A percentile compares a stretch with the other conserved stretches of the same genome.
These are phyloP conservation scores for Rosa persica DNA, from an alignment of 306 rosid genomes.

Conservation along the genomic window DNA sequence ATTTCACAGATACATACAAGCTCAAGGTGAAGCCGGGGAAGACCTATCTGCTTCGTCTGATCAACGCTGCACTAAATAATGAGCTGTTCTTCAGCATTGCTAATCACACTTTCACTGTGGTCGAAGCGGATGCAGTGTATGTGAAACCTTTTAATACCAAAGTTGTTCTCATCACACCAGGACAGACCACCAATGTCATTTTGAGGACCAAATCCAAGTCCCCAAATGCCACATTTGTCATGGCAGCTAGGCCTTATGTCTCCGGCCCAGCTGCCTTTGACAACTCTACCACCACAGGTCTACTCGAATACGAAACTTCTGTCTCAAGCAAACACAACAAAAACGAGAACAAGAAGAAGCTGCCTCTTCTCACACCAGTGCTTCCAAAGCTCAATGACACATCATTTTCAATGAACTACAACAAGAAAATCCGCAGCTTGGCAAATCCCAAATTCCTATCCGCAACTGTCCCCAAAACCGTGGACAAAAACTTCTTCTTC, in stretches of 20 bases:
- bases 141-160: slow-evolving; percentile 56
- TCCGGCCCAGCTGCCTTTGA: slow-evolving; percentile 64
- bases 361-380: slow-evolving; percentile 44
- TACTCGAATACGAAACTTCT: slow-evolving; percentile 49
- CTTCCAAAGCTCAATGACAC: slow-evolving; percentile 63
- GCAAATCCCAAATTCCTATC: slow-evolving; percentile 44
- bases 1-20: slow-evolving; percentile 50
- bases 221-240: slow-evolving; percentile 53
- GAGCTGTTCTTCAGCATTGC: slow-evolving; percentile 79
- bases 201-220: slow-evolving; percentile 47
- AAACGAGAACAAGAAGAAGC: slow-evolving; percentile 28
- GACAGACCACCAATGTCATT: slow-evolving; percentile 66
- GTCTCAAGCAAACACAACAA: slow-evolving; percentile 14
- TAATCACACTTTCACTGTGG: slow-evolving; percentile 63
- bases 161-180: slow-evolving; percentile 61
- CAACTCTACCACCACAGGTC: slow-evolving; percentile 63
- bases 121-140: slow-evolving; percentile 70
- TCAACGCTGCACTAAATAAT: slow-evolving; percentile 64
- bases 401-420: slow-evolving; percentile 45
- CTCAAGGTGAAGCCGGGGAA: slow-evolving; percentile 65
- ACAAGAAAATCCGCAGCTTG: slow-evolving; percentile 50
- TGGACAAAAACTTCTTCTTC: slow-evolving; percentile 53
- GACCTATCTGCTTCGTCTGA: slow-evolving; percentile 53
- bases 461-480: slow-evolving; percentile 55
- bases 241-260: slow-evolving; percentile 60